A percentile compares a stretch with the other conserved stretches of the same genome.
These are phyloP conservation scores for Rhodocollybia butyracea DNA, from an alignment of 768 basidiomycete species.

Conservation along the genomic window DNA sequence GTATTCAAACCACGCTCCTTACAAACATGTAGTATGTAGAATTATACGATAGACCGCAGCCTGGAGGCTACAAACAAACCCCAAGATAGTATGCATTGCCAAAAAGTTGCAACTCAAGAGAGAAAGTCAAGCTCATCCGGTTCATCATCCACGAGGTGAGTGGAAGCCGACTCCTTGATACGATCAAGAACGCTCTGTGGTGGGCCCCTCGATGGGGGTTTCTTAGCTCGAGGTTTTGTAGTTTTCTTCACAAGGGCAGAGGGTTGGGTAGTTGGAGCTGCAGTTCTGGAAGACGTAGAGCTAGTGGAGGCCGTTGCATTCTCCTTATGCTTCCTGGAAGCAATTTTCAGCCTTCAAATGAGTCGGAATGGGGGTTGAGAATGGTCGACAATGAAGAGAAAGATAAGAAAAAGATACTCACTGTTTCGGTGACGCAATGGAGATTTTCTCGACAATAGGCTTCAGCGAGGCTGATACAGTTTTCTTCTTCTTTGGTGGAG, in stretches of 20 bases:
- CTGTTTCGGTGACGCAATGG: not conserved
- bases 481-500: not conserved
- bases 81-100: too few relatives aligned
- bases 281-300: not conserved
- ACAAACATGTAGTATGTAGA: too few relatives aligned
- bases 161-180: not conserved
- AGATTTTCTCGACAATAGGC: not conserved
- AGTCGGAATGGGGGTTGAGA: not conserved
- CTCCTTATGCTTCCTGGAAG: conserved; percentile 8
- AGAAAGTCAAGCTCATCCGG: conserved; percentile 8
- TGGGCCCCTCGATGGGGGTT: not conserved
- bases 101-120: not conserved
- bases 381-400: not conserved
- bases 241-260: not conserved
- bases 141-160: conserved; percentile 1
- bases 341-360: conserved; percentile 3
- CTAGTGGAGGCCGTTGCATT: not conserved
- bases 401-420: not conserved
- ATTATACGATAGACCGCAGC: too few relatives aligned
- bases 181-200: conserved; percentile 8
- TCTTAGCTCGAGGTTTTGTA: not conserved
- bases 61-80: too few relatives aligned
- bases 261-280: not conserved
- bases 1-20: too few relatives aligned
- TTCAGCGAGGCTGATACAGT: not conserved